Conservation (phyloP, 2,329 filamentous ascomycete genomes). For the Phialophora macrospora region DNA sequence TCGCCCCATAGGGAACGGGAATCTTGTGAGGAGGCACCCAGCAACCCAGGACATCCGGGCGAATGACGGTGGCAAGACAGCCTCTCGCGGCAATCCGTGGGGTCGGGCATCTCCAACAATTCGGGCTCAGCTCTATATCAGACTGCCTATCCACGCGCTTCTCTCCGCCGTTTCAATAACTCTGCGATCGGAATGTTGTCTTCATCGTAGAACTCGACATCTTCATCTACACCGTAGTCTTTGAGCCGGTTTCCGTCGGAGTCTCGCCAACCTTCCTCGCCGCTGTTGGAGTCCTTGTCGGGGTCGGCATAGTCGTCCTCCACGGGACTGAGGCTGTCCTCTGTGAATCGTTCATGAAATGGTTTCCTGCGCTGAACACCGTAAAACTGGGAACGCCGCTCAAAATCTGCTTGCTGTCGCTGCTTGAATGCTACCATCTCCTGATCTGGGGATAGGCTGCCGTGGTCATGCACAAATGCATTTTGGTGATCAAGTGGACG, state of each 20-base stretch:
- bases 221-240: conserved; percentile 70
- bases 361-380: conserved; percentile 48
- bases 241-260: conserved; percentile 65
- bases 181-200: conserved; percentile 65
- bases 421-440: conserved; percentile 59
- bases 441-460: conserved; percentile 45
- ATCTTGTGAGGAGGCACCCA: background rate
- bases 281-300: conserved; percentile 46
- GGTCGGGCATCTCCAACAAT: conserved; percentile 9
- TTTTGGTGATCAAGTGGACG: conserved; percentile 31
- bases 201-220: conserved; percentile 66
- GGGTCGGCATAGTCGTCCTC: conserved; percentile 37
- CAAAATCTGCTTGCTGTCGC: conserved; percentile 59
- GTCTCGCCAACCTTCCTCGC: conserved; percentile 67
- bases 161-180: conserved; percentile 52
- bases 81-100: background rate
- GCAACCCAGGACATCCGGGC: too few species aligned
- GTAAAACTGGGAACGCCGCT: conserved; percentile 47
- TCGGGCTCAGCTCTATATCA: conserved; percentile 12
- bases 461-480: conserved; percentile 41
- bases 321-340: conserved; percentile 32
- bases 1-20: background rate
- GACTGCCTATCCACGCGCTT: conserved; percentile 19
- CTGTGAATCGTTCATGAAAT: conserved; percentile 48
- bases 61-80: background rate